Percentiles rank a stretch among this genome's conserved stretches.
phyloP scores from a whole-genome alignment of 164 flowering plant species.

The Berberis vulgaris region DNA sequence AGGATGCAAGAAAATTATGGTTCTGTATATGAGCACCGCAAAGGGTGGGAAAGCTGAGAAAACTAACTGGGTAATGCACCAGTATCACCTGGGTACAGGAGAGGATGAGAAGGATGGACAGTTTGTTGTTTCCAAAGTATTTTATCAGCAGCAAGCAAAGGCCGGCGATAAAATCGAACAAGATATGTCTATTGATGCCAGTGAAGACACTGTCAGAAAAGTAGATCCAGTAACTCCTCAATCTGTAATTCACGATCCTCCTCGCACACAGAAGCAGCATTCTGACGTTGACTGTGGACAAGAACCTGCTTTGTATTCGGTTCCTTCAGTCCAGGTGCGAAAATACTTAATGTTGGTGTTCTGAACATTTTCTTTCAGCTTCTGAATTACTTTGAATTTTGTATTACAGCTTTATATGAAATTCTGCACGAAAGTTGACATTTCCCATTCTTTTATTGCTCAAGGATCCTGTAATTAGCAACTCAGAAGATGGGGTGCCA shows the following conservation, averaged over 20 bases:
- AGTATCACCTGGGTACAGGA: conserved; percentile 83
- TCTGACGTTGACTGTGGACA: conserved; percentile 17
- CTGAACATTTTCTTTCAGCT: no score
- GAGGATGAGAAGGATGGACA: conserved; percentile 88
- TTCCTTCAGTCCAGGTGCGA: conserved; percentile 32
- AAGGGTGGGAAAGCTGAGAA: conserved; percentile 78
- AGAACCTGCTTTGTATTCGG: conserved; percentile 12
- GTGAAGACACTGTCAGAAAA: conserved; percentile 21
- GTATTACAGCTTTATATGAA: no score
- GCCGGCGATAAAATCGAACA: conserved; percentile 47
- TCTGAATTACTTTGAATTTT: no score
- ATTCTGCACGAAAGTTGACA: not conserved
- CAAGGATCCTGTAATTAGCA: conserved; percentile 13
- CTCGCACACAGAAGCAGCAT: conserved; percentile 35
- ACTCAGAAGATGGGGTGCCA: conserved; percentile 18
- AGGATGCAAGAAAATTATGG: conserved; percentile 97
- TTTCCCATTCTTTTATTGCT: not conserved
- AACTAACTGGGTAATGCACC: conserved; percentile 98
- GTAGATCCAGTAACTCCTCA: conserved; percentile 73
- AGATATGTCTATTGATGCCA: conserved; percentile 26
- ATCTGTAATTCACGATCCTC: conserved; percentile 67
- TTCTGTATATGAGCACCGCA: conserved; percentile 49
- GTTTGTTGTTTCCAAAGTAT: conserved; percentile 77
- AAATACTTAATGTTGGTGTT: no score
- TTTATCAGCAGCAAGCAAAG: conserved; percentile 63